Evolutionary conservation across 2,329 filamentous ascomycete species (phyloP).

Genomic region (Aspergillus texensis): DNA sequence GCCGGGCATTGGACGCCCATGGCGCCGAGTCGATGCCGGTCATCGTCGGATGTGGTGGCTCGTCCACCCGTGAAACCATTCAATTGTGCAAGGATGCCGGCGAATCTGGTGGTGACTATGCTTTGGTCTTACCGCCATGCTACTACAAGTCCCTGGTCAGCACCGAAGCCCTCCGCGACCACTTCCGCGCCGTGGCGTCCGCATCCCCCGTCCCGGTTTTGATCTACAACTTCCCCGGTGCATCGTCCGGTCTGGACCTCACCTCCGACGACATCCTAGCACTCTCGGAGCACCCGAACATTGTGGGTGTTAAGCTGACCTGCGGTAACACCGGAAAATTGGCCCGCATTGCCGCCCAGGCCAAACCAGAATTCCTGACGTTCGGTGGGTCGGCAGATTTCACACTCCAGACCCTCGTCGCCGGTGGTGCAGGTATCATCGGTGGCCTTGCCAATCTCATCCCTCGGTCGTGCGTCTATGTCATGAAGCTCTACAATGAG

Average conservation of each 20-base stretch:
- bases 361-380: constrained; percentile 68
- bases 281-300: constrained; percentile 63
- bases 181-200: constrained; percentile 67
- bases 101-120: constrained; percentile 71
- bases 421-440: constrained; percentile 81
- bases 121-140: constrained; percentile 73
- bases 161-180: constrained; percentile 61
- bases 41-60: constrained; percentile 74
- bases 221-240: constrained; percentile 74
- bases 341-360: constrained; percentile 59
- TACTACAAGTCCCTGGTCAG: constrained; percentile 73
- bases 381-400: constrained; percentile 89
- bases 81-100: constrained; percentile 70
- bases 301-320: constrained; percentile 71
- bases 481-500: constrained; percentile 74
- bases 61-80: constrained; percentile 74
- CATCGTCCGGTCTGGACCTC: constrained; percentile 68
- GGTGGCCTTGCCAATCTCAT: constrained; percentile 84
- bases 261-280: constrained; percentile 66
- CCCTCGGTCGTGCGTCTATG: constrained; percentile 76
- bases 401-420: constrained; percentile 77
- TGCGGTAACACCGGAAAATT: constrained; percentile 77
- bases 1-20: constrained; percentile 67
- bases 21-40: constrained; percentile 69
- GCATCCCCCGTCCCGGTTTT: constrained; percentile 64